phyloP scores from a whole-genome alignment of 2,329 filamentous ascomycete genomes.

The Alternaria triticina region DNA sequence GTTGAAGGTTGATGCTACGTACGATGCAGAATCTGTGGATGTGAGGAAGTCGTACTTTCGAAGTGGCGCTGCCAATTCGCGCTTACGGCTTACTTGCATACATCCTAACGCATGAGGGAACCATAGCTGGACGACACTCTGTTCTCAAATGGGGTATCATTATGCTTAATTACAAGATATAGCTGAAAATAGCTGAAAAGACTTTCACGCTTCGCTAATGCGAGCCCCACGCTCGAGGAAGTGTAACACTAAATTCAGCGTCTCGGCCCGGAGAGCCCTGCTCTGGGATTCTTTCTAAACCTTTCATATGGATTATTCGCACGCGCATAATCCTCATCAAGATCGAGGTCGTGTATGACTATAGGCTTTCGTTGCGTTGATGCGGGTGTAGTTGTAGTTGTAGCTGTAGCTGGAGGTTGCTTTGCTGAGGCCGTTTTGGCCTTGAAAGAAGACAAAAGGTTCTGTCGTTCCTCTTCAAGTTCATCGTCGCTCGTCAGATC shows the following conservation, averaged over 20 bases:
- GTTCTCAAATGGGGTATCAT: not conserved
- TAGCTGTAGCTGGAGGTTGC: not conserved
- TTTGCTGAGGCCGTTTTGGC: not conserved
- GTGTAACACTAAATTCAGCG: not conserved
- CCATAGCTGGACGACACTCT: not conserved
- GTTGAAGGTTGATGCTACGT: not conserved
- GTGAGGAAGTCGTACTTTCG: not conserved
- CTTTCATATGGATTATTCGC: conserved; percentile 1
- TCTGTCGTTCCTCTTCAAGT: conserved; percentile 17
- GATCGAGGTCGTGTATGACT: not conserved
- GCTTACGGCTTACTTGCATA: not conserved
- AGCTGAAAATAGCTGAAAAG: not conserved
- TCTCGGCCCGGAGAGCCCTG: not conserved
- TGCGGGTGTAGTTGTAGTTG: not conserved
- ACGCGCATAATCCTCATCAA: not conserved
- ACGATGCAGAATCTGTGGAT: not conserved
- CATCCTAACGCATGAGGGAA: not conserved
- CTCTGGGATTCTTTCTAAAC: not conserved
- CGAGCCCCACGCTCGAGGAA: not conserved
- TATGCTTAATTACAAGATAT: not conserved
- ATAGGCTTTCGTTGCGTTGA: not conserved
- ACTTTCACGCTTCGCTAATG: not conserved
- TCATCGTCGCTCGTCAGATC: conserved; percentile 24
- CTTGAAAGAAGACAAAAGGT: conserved; percentile 19
- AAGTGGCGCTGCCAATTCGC: not conserved